These are phyloP conservation scores for Funneliformis mosseae DNA, from an alignment of 192 early-diverging fungal genomes.

Conservation along the genomic window DNA sequence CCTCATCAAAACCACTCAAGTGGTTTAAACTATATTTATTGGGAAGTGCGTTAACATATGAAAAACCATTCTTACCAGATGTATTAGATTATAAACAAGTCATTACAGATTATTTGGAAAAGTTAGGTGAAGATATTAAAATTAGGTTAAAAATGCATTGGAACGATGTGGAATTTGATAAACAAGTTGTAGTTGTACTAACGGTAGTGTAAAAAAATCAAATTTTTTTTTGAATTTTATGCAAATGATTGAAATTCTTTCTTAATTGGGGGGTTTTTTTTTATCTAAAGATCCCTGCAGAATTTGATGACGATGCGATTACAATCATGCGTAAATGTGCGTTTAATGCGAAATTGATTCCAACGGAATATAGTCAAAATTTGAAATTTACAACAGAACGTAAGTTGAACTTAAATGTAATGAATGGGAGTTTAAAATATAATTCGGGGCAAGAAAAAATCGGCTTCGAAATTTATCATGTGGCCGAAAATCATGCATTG, in stretches of 20 bases:
- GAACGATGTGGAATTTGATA: neutral
- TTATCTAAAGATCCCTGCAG: neutral
- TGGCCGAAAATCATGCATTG: too few species aligned
- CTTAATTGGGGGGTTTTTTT: neutral
- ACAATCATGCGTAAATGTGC: neutral
- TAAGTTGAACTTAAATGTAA: neutral
- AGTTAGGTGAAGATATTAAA: neutral
- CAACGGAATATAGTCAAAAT: neutral
- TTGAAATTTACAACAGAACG: neutral
- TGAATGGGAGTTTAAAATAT: too few species aligned
- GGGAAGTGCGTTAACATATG: slow-evolving; percentile 43
- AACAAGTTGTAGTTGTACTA: neutral
- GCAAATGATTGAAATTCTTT: neutral
- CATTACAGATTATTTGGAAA: neutral
- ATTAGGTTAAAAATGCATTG: neutral
- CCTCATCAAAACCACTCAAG: neutral
- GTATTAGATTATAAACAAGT: neutral
- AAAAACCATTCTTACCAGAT: slow-evolving; percentile 27
- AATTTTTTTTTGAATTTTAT: neutral
- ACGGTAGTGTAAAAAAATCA: neutral
- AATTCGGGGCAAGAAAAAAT: too few species aligned
- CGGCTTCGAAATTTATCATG: too few species aligned
- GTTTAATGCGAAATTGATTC: neutral
- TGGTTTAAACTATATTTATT: slow-evolving; percentile 36
- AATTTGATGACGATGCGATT: slow-evolving; percentile 5